phyloP scores from a whole-genome alignment of 2,329 filamentous ascomycete species.

The Fusarium tricinctum region DNA sequence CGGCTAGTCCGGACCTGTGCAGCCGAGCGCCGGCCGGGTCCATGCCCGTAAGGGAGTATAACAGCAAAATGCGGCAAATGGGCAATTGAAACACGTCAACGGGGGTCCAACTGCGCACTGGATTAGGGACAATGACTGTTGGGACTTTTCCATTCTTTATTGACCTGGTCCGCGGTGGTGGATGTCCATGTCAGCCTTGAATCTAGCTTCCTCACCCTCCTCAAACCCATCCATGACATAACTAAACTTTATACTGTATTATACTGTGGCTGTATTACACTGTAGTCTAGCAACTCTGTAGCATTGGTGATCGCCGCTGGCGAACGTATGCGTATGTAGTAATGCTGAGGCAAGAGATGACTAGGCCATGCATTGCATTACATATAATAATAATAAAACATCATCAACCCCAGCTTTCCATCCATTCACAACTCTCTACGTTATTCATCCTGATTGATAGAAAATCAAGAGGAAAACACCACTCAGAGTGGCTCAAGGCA shows the following conservation, averaged over 20 bases:
- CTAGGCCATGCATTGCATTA: conserved; percentile 8
- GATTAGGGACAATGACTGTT: conserved; percentile 10
- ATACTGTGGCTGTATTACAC: conserved; percentile 1
- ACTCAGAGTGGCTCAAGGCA: conserved; percentile 8
- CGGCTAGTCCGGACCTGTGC: conserved; percentile 41
- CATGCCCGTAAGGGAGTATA: conserved; percentile 34
- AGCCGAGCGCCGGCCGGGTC: conserved; percentile 35
- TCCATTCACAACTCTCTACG: conserved; percentile 3
- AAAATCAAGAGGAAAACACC: not conserved
- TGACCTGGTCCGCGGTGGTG: conserved; percentile 3
- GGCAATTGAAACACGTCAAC: conserved; percentile 30
- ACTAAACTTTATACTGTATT: conserved; percentile 12
- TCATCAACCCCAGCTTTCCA: conserved; percentile 6
- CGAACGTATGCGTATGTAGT: conserved; percentile 15
- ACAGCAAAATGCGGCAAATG: conserved; percentile 19
- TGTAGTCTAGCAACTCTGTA: not conserved
- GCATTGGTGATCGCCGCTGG: conserved; percentile 18
- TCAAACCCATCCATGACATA: conserved; percentile 12
- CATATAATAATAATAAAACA: not conserved
- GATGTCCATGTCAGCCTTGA: conserved; percentile 21
- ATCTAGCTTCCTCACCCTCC: not conserved
- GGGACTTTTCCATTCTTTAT: not conserved
- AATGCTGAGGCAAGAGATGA: conserved; percentile 40
- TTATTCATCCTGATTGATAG: not conserved
- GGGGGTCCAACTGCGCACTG: conserved; percentile 24